Percentiles rank a stretch among this genome's conserved stretches.
Evolutionary conservation across 2,329 filamentous ascomycete species (phyloP).

Genomic region (Curvularia lunata): DNA sequence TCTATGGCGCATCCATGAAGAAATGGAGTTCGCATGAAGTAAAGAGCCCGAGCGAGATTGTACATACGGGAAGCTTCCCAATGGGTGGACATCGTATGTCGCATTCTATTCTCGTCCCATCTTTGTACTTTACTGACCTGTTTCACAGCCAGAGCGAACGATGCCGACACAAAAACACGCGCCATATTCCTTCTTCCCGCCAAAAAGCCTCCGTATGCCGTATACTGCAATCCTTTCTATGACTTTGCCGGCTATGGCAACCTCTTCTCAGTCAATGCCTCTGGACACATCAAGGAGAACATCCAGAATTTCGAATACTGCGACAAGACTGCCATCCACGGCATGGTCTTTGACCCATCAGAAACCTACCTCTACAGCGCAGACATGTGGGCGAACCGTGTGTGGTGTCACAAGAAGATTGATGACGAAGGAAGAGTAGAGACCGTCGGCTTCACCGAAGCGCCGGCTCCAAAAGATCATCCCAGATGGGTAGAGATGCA

Average conservation of each 20-base stretch:
- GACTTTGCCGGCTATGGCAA: conserved; percentile 82
- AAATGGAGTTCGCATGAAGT: conserved; percentile 87
- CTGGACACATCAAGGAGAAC: conserved; percentile 66
- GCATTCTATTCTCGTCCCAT: neutral
- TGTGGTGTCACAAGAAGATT: conserved; percentile 84
- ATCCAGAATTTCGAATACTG: conserved; percentile 77
- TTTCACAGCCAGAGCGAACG: conserved; percentile 67
- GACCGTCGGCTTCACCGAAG: conserved; percentile 74
- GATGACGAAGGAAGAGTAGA: conserved; percentile 65
- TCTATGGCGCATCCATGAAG: conserved; percentile 92
- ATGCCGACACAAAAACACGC: conserved; percentile 76
- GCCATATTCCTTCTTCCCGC: conserved; percentile 89
- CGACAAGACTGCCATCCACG: conserved; percentile 74
- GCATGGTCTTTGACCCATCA: conserved; percentile 78
- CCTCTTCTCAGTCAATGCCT: conserved; percentile 68
- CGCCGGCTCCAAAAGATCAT: conserved; percentile 74
- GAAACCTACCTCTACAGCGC: conserved; percentile 81
- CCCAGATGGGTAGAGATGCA: conserved; percentile 89
- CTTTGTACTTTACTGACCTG: conserved; percentile 6
- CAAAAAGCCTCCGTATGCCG: conserved; percentile 75
- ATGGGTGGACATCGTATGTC: conserved; percentile 75
- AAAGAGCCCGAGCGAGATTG: conserved; percentile 75
- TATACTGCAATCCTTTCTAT: conserved; percentile 93
- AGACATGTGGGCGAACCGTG: conserved; percentile 76
- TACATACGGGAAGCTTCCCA: conserved; percentile 73